Conservation (phyloP, 768 basidiomycete species). For the Leucocoprinus sp. region DNA sequence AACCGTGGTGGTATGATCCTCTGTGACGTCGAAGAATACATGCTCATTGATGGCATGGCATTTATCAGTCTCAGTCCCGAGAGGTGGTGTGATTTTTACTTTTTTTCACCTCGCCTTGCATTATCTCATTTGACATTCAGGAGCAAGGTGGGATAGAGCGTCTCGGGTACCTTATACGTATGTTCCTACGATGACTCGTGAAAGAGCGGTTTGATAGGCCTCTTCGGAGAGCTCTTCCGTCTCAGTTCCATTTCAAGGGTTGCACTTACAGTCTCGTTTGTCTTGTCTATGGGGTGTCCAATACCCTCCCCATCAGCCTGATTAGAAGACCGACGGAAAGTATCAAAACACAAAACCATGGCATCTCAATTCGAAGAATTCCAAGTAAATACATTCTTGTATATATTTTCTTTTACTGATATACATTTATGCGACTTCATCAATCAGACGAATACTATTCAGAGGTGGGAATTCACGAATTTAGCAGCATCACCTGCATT, state of each 20-base stretch:
- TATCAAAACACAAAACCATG: background rate
- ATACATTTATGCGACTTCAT: background rate
- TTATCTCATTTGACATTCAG: background rate
- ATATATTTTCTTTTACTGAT: background rate
- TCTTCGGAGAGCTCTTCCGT: background rate
- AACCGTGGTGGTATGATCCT: conserved; percentile 4
- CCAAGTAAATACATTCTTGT: no score
- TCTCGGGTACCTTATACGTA: background rate
- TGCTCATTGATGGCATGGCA: background rate
- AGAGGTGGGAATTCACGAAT: conserved; percentile 8
- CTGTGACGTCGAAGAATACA: background rate
- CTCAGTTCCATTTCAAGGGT: no score
- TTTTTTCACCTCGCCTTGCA: background rate
- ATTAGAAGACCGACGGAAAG: background rate
- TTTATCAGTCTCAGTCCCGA: background rate
- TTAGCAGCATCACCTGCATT: conserved; percentile 2
- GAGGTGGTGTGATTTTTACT: background rate
- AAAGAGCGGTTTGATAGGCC: background rate
- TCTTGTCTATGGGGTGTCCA: background rate
- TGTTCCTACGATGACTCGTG: background rate
- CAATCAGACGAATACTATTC: background rate
- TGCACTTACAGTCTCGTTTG: background rate
- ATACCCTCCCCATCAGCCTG: background rate
- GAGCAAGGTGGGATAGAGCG: background rate
- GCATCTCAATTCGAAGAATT: background rate